A percentile compares a stretch with the other conserved stretches of the same genome.
phyloP scores from a whole-genome alignment of 169 alveolate species.

The Eimeria praecox region DNA sequence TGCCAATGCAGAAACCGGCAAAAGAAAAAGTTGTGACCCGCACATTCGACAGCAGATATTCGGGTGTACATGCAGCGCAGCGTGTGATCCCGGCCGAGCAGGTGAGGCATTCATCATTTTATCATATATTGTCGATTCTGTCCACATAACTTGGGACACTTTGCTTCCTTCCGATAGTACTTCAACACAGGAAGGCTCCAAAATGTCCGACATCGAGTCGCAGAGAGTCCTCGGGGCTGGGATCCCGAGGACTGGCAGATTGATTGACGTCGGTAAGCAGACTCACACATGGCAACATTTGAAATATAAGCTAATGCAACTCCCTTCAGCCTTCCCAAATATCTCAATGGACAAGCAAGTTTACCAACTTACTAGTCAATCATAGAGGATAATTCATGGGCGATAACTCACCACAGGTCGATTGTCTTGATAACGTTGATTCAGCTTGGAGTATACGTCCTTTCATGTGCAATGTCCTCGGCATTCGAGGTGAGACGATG shows the following conservation, averaged over 20 bases:
- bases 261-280: constrained; percentile 69
- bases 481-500: constrained; percentile 38
- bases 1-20: background rate
- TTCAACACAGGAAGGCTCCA: constrained; percentile 66
- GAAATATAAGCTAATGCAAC: background rate
- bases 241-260: constrained; percentile 68
- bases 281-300: background rate
- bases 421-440: constrained; percentile 57
- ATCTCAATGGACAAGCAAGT: constrained; percentile 73
- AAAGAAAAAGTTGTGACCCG: constrained; percentile 33
- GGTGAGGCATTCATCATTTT: constrained; percentile 51
- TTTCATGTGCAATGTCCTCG: constrained; percentile 74
- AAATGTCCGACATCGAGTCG: constrained; percentile 73
- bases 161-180: constrained; percentile 54
- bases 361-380: background rate
- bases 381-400: background rate
- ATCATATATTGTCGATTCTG: constrained; percentile 62
- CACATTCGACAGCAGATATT: constrained; percentile 38
- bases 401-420: constrained; percentile 27
- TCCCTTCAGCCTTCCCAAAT: constrained; percentile 51
- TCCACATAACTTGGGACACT: constrained; percentile 42
- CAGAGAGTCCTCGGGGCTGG: constrained; percentile 81
- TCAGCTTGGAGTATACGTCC: constrained; percentile 54
- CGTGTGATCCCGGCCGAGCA: constrained; percentile 26
- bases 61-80: constrained; percentile 78